These are phyloP conservation scores for Fragaria iinumae DNA, from an alignment of 306 rosid genomes.

Conservation along the genomic window DNA sequence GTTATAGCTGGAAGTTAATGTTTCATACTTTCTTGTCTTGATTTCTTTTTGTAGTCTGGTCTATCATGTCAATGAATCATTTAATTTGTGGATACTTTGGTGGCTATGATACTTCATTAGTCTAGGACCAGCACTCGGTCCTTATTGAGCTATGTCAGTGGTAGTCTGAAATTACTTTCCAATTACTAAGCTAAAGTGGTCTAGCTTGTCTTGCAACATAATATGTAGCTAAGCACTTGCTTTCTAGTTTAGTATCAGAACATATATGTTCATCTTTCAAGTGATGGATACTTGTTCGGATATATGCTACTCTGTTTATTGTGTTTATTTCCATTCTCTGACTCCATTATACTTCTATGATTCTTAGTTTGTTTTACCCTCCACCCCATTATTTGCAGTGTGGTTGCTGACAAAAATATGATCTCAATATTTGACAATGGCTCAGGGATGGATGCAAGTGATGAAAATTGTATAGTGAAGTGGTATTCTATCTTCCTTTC, in stretches of 20 bases:
- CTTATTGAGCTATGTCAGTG: not conserved
- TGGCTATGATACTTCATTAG: not conserved
- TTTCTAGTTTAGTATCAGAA: not conserved
- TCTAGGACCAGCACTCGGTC: not conserved
- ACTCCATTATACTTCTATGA: not conserved
- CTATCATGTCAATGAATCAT: not conserved
- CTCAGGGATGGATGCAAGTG: slow-evolving; percentile 66
- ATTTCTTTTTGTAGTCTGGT: not conserved
- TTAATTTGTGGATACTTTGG: not conserved
- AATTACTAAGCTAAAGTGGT: too few species aligned
- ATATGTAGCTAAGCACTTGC: not conserved
- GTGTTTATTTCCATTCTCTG: not conserved
- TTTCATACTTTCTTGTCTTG: not conserved
- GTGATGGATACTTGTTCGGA: not conserved
- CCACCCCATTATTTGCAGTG: slow-evolving; percentile 39
- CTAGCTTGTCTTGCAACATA: not conserved
- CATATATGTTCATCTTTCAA: not conserved
- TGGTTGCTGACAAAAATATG: slow-evolving; percentile 23
- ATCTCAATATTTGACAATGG: slow-evolving; percentile 64
- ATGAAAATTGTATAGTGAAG: slow-evolving; percentile 49
- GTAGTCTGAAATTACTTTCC: not conserved
- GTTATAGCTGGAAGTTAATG: not conserved
- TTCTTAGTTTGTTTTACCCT: not conserved
- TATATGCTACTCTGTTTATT: not conserved
- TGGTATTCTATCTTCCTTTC: slow-evolving; percentile 34